Evolutionary conservation across 2,329 filamentous ascomycete species (phyloP).

Genomic region (Orbilia ellipsospora): DNA sequence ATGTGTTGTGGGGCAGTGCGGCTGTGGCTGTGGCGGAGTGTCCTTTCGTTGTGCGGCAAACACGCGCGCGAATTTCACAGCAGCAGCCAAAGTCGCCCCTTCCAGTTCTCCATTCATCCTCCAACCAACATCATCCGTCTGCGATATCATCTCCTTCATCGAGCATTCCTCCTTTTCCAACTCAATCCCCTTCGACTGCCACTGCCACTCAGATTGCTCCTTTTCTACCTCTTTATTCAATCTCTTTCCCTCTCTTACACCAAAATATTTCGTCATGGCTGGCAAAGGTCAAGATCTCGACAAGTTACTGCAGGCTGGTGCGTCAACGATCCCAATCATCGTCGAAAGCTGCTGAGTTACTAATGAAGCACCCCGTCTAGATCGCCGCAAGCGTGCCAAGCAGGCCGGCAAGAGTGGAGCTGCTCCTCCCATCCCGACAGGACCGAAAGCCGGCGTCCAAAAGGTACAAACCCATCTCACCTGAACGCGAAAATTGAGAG

Average conservation of each 20-base stretch:
- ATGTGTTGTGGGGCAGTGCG: slow-evolving; percentile 1
- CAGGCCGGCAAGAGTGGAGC: slow-evolving; percentile 23
- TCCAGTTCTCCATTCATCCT: slow-evolving; percentile 2
- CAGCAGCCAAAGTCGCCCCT: background rate
- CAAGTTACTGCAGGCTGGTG: slow-evolving; percentile 38
- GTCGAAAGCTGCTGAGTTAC: background rate
- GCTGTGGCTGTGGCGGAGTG: slow-evolving; percentile 3
- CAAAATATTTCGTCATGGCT: slow-evolving; percentile 20
- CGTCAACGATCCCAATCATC: slow-evolving; percentile 5
- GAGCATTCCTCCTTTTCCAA: background rate
- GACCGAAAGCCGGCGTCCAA: slow-evolving; percentile 36
- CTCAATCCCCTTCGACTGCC: background rate
- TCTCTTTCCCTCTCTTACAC: background rate
- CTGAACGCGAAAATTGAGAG: slow-evolving; percentile 37
- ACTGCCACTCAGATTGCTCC: background rate
- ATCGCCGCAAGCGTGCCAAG: slow-evolving; percentile 41
- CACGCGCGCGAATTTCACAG: slow-evolving; percentile 28
- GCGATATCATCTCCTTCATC: slow-evolving; percentile 8
- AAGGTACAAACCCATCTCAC: slow-evolving; percentile 46
- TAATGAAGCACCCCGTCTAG: slow-evolving; percentile 20
- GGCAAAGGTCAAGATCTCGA: slow-evolving; percentile 33
- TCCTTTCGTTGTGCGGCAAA: slow-evolving; percentile 22
- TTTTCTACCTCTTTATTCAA: background rate
- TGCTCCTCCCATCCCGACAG: slow-evolving; percentile 34
- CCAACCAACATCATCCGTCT: slow-evolving; percentile 1